These are phyloP conservation scores for Collybiopsis confluens DNA, from an alignment of 768 basidiomycete species.

Conservation along the genomic window DNA sequence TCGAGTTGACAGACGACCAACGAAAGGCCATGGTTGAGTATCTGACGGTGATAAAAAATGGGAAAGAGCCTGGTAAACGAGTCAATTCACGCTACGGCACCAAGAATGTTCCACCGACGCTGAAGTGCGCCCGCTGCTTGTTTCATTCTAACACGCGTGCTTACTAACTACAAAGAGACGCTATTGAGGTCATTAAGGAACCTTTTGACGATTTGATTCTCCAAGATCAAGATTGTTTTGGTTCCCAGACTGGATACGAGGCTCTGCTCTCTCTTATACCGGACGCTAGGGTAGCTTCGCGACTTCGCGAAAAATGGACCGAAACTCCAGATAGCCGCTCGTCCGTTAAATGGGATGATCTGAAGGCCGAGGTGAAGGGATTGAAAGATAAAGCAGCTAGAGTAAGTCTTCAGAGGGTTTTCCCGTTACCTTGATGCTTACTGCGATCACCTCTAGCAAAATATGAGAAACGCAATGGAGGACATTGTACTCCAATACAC, in stretches of 20 bases:
- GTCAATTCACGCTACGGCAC: conserved; percentile 60
- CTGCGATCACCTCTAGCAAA: conserved; percentile 21
- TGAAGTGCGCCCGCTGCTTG: conserved; percentile 47
- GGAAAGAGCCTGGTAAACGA: conserved; percentile 78
- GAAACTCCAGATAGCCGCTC: conserved; percentile 51
- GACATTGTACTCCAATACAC: conserved; percentile 92
- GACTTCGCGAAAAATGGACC: conserved; percentile 59
- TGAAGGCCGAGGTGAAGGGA: conserved; percentile 38
- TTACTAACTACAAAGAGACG: conserved; percentile 26
- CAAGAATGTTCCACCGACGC: conserved; percentile 62
- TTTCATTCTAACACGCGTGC: neutral
- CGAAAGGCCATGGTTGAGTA: conserved; percentile 83
- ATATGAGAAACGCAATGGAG: conserved; percentile 51
- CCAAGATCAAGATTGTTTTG: conserved; percentile 82
- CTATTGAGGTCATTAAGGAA: conserved; percentile 44
- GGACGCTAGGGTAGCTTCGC: conserved; percentile 44
- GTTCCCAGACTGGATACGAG: conserved; percentile 64
- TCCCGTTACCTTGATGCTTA: conserved; percentile 8
- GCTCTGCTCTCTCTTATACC: conserved; percentile 72
- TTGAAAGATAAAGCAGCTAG: conserved; percentile 26
- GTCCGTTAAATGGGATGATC: conserved; percentile 68
- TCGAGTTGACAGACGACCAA: conserved; percentile 89
- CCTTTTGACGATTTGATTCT: conserved; percentile 69
- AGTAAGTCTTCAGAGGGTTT: conserved; percentile 22
- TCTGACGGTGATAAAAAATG: conserved; percentile 78